Conservation (phyloP, 2,329 filamentous ascomycete genomes). For the Diaporthe vaccinii region DNA sequence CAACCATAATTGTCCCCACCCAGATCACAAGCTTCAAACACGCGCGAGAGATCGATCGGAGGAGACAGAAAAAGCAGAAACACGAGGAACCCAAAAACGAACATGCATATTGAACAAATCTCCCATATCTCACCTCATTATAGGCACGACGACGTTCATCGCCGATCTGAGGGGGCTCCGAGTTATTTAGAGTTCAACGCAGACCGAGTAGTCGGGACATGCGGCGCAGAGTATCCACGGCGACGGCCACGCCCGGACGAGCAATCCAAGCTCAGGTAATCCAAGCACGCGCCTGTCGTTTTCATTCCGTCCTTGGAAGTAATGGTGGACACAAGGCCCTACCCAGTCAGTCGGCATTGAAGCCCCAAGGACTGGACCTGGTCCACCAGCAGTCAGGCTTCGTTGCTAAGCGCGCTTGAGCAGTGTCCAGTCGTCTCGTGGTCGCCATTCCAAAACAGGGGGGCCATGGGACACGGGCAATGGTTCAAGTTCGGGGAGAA, state of each 20-base stretch:
- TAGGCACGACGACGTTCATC: constrained; percentile 4
- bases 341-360: constrained; percentile 9
- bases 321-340: neutral
- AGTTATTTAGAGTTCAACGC: constrained; percentile 10
- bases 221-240: neutral
- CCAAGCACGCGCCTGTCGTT: neutral
- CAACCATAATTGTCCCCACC: neutral
- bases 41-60: neutral
- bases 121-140: neutral
- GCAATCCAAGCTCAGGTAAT: neutral
- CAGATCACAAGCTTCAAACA: constrained; percentile 1
- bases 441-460: neutral
- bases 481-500: constrained; percentile 5
- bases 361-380: neutral
- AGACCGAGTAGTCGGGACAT: constrained; percentile 19
- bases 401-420: constrained; percentile 14
- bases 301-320: constrained; percentile 25
- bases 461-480: constrained; percentile 2
- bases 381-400: neutral
- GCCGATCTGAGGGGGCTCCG: neutral
- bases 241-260: constrained; percentile 23
- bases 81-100: neutral
- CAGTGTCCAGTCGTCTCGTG: neutral
- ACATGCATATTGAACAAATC: constrained; percentile 25
- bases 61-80: neutral